phyloP scores from a whole-genome alignment of 495 filamentous ascomycete genomes.

The Lasiosphaeria ovina region DNA sequence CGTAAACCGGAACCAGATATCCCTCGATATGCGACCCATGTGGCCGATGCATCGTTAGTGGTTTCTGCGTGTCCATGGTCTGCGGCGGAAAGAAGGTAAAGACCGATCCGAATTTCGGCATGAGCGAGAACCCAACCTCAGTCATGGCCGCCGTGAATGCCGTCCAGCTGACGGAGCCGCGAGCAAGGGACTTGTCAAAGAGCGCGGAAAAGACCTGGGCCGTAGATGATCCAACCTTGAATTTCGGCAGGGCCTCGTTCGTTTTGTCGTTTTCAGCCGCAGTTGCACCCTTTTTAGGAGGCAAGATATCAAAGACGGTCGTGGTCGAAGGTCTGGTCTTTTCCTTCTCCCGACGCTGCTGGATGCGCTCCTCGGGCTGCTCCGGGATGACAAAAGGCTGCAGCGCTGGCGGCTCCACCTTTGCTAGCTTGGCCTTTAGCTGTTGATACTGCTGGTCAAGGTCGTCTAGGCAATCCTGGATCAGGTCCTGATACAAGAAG shows the following conservation, averaged over 20 bases:
- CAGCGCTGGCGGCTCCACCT: conserved; percentile 4
- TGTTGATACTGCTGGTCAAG: conserved; percentile 22
- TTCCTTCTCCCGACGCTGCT: conserved; percentile 33
- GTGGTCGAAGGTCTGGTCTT: conserved; percentile 37
- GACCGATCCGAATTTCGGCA: conserved; percentile 27
- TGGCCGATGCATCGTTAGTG: conserved; percentile 28
- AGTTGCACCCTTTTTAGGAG: not conserved
- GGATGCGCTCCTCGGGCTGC: conserved; percentile 14
- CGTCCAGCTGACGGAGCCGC: conserved; percentile 34
- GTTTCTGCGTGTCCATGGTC: conserved; percentile 13
- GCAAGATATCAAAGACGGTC: conserved; percentile 28
- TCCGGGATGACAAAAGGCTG: conserved; percentile 6
- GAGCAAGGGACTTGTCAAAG: conserved; percentile 24
- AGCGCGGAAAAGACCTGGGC: conserved; percentile 33
- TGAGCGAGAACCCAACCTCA: conserved; percentile 31
- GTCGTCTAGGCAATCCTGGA: conserved; percentile 29
- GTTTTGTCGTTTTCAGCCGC: not conserved
- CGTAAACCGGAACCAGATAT: conserved; percentile 13
- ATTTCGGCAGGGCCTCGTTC: conserved; percentile 1
- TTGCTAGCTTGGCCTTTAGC: conserved; percentile 15
- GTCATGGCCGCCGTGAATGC: conserved; percentile 37
- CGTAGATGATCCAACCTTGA: conserved; percentile 27
- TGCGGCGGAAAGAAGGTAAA: conserved; percentile 29
- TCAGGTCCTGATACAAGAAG: conserved; percentile 35
- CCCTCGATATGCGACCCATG: conserved; percentile 29